Conservation (phyloP, 164 flowering plant species). For the Magnolia sinica region DNA sequence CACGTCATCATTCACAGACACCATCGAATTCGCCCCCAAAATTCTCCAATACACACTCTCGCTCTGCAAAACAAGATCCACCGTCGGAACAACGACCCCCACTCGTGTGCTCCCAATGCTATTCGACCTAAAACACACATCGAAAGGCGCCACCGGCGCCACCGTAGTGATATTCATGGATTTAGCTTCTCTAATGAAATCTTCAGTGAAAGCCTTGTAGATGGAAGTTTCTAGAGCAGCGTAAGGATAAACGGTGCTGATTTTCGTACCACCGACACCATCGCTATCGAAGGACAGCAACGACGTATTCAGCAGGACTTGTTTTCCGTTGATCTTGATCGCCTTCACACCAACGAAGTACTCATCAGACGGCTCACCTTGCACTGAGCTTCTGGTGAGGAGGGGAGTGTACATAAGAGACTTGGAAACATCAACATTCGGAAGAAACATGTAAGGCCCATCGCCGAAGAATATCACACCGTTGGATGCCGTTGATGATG, state of each 20-base stretch:
- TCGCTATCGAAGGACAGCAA: conserved; percentile 9
- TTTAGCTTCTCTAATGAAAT: conserved; percentile 19
- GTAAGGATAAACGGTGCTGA: conserved; percentile 55
- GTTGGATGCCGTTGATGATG: conserved; percentile 13
- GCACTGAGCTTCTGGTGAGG: neutral
- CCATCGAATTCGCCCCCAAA: conserved; percentile 40
- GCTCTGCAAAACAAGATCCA: conserved; percentile 40
- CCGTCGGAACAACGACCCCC: conserved; percentile 25
- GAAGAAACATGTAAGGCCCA: conserved; percentile 32
- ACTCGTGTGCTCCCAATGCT: conserved; percentile 6
- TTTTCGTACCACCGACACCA: conserved; percentile 30
- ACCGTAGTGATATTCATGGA: conserved; percentile 12
- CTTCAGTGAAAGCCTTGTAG: conserved; percentile 21
- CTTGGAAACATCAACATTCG: conserved; percentile 18
- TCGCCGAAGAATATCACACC: conserved; percentile 40
- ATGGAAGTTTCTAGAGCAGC: conserved; percentile 37
- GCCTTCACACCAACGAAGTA: conserved; percentile 30
- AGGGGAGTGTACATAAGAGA: conserved; percentile 33
- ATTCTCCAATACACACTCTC: conserved; percentile 36
- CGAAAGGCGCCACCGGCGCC: conserved; percentile 38
- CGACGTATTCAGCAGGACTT: conserved; percentile 16
- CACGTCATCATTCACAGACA: conserved; percentile 21
- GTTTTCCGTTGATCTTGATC: conserved; percentile 17
- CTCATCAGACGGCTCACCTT: conserved; percentile 20
- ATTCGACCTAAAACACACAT: conserved; percentile 32